A percentile compares a stretch with the other conserved stretches of the same genome.
These are phyloP conservation scores for Lyophyllum decastes DNA, from an alignment of 768 basidiomycete genomes.

Conservation along the genomic window DNA sequence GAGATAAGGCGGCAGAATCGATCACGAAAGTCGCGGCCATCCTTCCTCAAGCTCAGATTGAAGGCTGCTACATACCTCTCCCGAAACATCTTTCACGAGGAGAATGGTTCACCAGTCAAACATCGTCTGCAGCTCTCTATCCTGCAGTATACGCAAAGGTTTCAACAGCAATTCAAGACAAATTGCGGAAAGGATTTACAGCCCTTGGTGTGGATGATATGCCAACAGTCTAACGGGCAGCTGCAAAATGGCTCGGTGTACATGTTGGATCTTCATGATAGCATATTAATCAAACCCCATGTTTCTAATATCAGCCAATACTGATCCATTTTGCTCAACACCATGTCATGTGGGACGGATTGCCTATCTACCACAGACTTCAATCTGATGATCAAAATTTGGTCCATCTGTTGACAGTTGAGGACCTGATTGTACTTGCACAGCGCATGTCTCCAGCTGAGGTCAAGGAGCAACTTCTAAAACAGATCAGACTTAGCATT, in stretches of 20 bases:
- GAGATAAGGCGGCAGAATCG: too few relatives aligned
- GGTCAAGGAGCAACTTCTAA: constrained; percentile 86
- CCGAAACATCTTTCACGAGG: constrained; percentile 86
- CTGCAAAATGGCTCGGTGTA: constrained; percentile 95
- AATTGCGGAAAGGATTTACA: constrained; percentile 83
- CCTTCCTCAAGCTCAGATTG: constrained; percentile 77
- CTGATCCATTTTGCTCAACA: constrained; percentile 77
- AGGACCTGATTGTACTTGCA: constrained; percentile 90
- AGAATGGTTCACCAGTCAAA: constrained; percentile 99
- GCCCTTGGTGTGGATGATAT: constrained; percentile 91
- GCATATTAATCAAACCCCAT: neutral
- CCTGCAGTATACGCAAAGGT: constrained; percentile 87
- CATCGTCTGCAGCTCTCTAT: constrained; percentile 93
- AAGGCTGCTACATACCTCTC: constrained; percentile 90
- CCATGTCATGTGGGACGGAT: constrained; percentile 85
- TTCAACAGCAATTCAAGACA: constrained; percentile 73
- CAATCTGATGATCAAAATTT: constrained; percentile 98
- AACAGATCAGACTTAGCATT: constrained; percentile 85
- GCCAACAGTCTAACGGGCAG: constrained; percentile 96
- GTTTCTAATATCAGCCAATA: constrained; percentile 55
- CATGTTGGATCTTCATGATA: constrained; percentile 31
- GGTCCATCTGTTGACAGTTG: constrained; percentile 91
- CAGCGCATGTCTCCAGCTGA: too few relatives aligned
- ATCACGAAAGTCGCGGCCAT: constrained; percentile 86
- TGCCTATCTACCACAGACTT: too few relatives aligned